A percentile compares a stretch with the other conserved stretches of the same genome.
Conservation (phyloP, 306 rosid genomes). For the Vigna angularis region DNA sequence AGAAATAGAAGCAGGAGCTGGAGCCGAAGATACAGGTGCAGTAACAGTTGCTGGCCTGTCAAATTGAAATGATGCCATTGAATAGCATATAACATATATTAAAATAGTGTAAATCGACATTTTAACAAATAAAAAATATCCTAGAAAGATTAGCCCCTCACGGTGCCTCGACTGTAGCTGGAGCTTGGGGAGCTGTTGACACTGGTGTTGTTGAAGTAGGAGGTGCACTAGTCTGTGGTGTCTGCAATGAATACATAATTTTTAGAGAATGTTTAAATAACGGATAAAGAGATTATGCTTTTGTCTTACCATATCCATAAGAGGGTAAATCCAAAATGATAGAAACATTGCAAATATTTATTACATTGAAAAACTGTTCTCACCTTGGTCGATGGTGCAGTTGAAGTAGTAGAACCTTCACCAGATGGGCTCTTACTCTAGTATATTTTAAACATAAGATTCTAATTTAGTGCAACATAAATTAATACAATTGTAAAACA, state of each 20-base stretch:
- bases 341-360: neutral
- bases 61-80: slow-evolving; percentile 25
- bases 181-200: slow-evolving; percentile 49
- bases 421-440: slow-evolving; percentile 65
- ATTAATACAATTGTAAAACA: neutral
- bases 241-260: slow-evolving; percentile 31
- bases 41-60: slow-evolving; percentile 48
- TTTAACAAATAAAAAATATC: neutral
- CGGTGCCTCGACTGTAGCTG: slow-evolving; percentile 44
- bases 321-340: neutral
- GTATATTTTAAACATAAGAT: slow-evolving; percentile 9
- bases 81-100: neutral
- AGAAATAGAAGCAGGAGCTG: slow-evolving; percentile 14
- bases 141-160: slow-evolving; percentile 46
- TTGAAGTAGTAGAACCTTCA: slow-evolving; percentile 63
- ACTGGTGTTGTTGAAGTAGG: slow-evolving; percentile 46
- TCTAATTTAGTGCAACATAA: slow-evolving; percentile 22
- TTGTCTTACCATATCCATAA: neutral
- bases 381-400: slow-evolving; percentile 63
- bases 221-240: slow-evolving; percentile 50
- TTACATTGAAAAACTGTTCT: slow-evolving; percentile 20
- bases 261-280: slow-evolving; percentile 8
- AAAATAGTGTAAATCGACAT: slow-evolving; percentile 3
- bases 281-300: neutral
- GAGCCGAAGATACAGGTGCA: slow-evolving; percentile 27